These are phyloP conservation scores for Dichotomopilus funicola DNA, from an alignment of 2,329 filamentous ascomycete genomes.

Conservation along the genomic window DNA sequence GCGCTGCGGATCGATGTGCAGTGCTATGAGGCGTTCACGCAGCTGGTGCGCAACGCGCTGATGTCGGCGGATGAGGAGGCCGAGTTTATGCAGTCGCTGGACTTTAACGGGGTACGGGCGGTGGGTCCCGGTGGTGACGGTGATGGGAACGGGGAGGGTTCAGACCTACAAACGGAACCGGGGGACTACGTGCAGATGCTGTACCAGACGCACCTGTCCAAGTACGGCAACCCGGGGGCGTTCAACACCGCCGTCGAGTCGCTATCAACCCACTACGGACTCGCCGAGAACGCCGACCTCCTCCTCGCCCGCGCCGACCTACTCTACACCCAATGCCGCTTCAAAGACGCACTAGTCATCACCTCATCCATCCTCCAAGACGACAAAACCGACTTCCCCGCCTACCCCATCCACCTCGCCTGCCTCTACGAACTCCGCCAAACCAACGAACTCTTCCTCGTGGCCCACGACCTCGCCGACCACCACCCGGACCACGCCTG, in stretches of 20 bases:
- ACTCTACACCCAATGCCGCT: slow-evolving; percentile 89
- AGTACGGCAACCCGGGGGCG: slow-evolving; percentile 80
- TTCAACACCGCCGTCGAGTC: slow-evolving; percentile 85
- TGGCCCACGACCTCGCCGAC: slow-evolving; percentile 88
- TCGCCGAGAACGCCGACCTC: slow-evolving; percentile 80
- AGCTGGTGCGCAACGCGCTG: slow-evolving; percentile 93
- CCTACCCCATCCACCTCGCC: slow-evolving; percentile 86
- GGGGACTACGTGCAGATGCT: slow-evolving; percentile 93
- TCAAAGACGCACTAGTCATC: slow-evolving; percentile 76
- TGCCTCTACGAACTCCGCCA: slow-evolving; percentile 81
- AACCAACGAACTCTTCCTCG: slow-evolving; percentile 83
- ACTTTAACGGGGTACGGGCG: slow-evolving; percentile 77
- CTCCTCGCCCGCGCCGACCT: slow-evolving; percentile 85
- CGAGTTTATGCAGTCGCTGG: slow-evolving; percentile 77
- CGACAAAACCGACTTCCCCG: slow-evolving; percentile 82
- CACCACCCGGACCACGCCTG: slow-evolving; percentile 85
- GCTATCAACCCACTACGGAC: slow-evolving; percentile 86
- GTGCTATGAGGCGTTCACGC: slow-evolving; percentile 96
- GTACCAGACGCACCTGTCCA: slow-evolving; percentile 90
- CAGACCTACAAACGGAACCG: slow-evolving; percentile 53
- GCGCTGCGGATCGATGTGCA: slow-evolving; percentile 95
- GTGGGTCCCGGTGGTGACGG: slow-evolving; percentile 48
- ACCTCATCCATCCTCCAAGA: slow-evolving; percentile 75
- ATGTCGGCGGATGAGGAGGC: slow-evolving; percentile 87
- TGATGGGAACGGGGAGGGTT: too few relatives aligned